These are phyloP conservation scores for Syzygium aromaticum DNA, from an alignment of 345 rosid species.

Conservation along the genomic window DNA sequence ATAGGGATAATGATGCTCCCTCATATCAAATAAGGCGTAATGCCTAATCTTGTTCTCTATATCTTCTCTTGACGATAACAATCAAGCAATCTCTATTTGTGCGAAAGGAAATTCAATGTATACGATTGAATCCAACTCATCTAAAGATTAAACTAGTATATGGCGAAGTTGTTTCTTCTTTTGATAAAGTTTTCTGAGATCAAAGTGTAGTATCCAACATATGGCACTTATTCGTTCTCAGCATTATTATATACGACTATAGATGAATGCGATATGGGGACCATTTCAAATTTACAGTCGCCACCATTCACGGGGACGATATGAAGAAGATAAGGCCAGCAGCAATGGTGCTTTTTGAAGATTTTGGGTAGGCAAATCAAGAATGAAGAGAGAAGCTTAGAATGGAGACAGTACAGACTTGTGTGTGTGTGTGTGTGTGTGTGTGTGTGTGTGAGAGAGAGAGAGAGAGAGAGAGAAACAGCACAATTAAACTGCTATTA, in stretches of 20 bases:
- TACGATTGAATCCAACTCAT: neutral
- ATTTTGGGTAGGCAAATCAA: neutral
- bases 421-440: neutral
- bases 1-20: neutral
- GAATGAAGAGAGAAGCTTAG: neutral
- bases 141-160: neutral
- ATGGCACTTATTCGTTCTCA: neutral
- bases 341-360: neutral
- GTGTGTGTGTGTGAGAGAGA: neutral
- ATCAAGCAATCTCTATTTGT: neutral
- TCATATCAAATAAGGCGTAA: neutral
- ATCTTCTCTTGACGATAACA: neutral
- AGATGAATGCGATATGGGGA: neutral
- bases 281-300: neutral
- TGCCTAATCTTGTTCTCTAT: neutral
- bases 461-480: neutral
- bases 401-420: neutral
- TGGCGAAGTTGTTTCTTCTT: neutral
- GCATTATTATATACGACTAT: neutral
- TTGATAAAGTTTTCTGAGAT: neutral
- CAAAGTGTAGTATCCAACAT: neutral
- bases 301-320: neutral
- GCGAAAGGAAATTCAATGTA: neutral
- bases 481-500: neutral
- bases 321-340: neutral